Conservation (phyloP, 2,329 filamentous ascomycete genomes). For the Microcyclosporella mali region DNA sequence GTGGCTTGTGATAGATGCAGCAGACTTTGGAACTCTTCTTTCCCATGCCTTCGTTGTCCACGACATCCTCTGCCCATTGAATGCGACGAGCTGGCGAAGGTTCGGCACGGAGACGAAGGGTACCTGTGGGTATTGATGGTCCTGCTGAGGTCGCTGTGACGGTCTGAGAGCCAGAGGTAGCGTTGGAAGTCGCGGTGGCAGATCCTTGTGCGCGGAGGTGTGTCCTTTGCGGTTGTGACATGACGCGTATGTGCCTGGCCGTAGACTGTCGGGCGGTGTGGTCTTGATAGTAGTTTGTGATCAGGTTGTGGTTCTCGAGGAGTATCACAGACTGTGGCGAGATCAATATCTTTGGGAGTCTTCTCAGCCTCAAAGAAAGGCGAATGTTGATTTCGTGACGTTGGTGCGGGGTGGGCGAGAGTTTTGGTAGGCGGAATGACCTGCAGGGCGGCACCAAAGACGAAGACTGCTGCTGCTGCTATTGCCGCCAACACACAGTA, state of each 20-base stretch:
- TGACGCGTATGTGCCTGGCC: too few species aligned
- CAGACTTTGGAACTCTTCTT: slow-evolving; percentile 98
- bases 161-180: slow-evolving; percentile 29
- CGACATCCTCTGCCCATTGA: slow-evolving; percentile 84
- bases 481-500: neutral
- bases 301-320: too few species aligned
- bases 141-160: slow-evolving; percentile 23
- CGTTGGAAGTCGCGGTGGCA: slow-evolving; percentile 21
- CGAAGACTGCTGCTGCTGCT: neutral
- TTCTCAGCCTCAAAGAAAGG: too few species aligned
- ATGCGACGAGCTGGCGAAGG: slow-evolving; percentile 55
- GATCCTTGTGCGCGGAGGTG: slow-evolving; percentile 6
- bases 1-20: slow-evolving; percentile 93
- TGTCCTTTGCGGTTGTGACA: neutral
- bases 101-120: slow-evolving; percentile 36
- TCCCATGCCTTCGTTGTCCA: slow-evolving; percentile 92
- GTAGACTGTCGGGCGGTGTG: too few species aligned
- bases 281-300: too few species aligned
- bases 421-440: too few species aligned
- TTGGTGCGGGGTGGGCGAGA: too few species aligned
- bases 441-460: too few species aligned
- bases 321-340: too few species aligned
- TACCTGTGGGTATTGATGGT: slow-evolving; percentile 25
- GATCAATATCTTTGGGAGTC: too few species aligned
- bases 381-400: too few species aligned